These are phyloP conservation scores for Leccinum barrowsii DNA, from an alignment of 768 basidiomycete species.

Conservation along the genomic window DNA sequence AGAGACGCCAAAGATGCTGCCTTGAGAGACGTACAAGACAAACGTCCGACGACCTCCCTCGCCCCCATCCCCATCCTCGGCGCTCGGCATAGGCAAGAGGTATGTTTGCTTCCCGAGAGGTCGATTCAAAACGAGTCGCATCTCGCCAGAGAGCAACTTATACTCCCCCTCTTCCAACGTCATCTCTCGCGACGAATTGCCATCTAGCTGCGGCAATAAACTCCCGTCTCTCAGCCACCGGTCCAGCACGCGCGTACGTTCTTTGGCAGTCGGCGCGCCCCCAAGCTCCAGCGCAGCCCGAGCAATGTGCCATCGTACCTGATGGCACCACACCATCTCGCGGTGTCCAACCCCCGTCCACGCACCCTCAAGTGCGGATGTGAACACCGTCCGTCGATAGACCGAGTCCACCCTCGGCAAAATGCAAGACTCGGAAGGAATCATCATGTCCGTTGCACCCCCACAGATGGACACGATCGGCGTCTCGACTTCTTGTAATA, in stretches of 20 bases:
- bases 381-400: constrained; percentile 70
- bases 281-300: constrained; percentile 71
- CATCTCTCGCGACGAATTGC: constrained; percentile 4
- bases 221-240: constrained; percentile 69
- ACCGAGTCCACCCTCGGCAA: constrained; percentile 38
- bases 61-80: neutral
- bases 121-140: constrained; percentile 40
- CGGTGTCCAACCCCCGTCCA: constrained; percentile 96
- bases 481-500: constrained; percentile 45
- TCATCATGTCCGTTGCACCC: constrained; percentile 87
- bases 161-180: constrained; percentile 22
- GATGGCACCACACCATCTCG: constrained; percentile 99
- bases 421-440: constrained; percentile 86
- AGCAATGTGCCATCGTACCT: constrained; percentile 88
- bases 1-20: constrained; percentile 46
- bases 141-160: constrained; percentile 36
- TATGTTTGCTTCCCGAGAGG: constrained; percentile 45
- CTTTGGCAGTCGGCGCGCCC: constrained; percentile 18
- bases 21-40: constrained; percentile 59
- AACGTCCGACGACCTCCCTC: constrained; percentile 32
- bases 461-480: constrained; percentile 86
- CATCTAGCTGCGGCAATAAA: constrained; percentile 38
- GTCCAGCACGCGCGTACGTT: constrained; percentile 43
- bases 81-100: constrained; percentile 41
- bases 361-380: constrained; percentile 82